Evolutionary conservation across 2,329 filamentous ascomycete genomes (phyloP).

Genomic region (Emergomyces orientalis): DNA sequence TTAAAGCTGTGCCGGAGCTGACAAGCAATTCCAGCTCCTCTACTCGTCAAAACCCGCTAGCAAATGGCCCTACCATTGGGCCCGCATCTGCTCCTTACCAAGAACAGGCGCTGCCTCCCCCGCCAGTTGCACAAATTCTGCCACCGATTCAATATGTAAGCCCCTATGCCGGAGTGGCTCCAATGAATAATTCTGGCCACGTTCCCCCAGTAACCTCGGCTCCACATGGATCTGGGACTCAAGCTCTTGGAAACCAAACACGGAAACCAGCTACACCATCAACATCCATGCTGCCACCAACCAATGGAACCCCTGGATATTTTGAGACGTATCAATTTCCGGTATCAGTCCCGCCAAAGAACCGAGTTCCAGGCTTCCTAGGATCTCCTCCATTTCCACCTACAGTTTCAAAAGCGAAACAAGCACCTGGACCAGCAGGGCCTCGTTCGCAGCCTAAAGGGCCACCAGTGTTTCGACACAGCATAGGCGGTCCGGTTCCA

Average conservation of each 20-base stretch:
- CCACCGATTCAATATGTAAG: neutral
- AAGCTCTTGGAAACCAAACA: neutral
- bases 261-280: neutral
- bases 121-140: neutral
- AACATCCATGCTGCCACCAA: neutral
- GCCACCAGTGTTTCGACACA: neutral
- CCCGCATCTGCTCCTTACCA: neutral
- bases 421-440: neutral
- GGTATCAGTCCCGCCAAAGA: neutral
- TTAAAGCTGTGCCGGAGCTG: slow-evolving; percentile 24
- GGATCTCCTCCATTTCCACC: neutral
- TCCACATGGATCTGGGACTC: neutral
- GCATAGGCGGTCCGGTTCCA: neutral
- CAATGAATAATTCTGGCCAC: neutral
- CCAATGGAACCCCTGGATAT: neutral
- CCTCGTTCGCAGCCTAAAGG: neutral
- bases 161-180: neutral
- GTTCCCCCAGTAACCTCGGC: neutral
- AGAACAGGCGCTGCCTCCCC: neutral
- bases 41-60: slow-evolving; percentile 1
- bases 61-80: neutral
- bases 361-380: slow-evolving; percentile 3
- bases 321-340: neutral
- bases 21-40: slow-evolving; percentile 6
- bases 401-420: neutral